phyloP scores from a whole-genome alignment of 768 basidiomycete species.

The Terana coerulea region DNA sequence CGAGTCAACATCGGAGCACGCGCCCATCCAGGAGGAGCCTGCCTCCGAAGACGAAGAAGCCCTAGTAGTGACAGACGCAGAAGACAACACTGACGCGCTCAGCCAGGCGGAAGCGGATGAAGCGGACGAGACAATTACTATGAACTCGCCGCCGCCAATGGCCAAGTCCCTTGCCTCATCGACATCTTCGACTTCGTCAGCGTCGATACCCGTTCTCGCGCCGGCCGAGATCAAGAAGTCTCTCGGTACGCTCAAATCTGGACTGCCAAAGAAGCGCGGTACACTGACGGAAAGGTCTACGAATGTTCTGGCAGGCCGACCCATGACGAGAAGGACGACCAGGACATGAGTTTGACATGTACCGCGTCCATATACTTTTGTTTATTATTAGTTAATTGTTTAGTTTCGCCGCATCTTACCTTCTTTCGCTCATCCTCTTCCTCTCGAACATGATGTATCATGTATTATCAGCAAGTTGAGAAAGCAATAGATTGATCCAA shows the following conservation, averaged over 20 bases:
- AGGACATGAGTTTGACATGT: constrained; percentile 5
- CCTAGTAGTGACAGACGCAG: constrained; percentile 12
- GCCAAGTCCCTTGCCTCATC: constrained; percentile 35
- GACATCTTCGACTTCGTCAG: constrained; percentile 33
- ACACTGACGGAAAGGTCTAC: constrained; percentile 33
- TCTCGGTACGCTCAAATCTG: constrained; percentile 14
- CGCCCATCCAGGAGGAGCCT: constrained; percentile 35
- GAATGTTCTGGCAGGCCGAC: constrained; percentile 23
- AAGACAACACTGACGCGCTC: constrained; percentile 19
- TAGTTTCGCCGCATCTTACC: too few species aligned
- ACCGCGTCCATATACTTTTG: background rate
- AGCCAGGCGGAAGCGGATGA: constrained; percentile 21
- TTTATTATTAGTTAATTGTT: constrained; percentile 15
- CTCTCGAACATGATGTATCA: too few species aligned
- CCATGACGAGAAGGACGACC: background rate
- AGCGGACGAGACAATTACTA: constrained; percentile 18
- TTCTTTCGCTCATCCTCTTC: too few species aligned
- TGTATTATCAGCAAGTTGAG: too few species aligned
- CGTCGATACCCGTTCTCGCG: constrained; percentile 12
- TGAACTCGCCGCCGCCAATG: constrained; percentile 6
- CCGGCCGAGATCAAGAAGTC: constrained; percentile 17
- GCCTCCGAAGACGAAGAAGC: constrained; percentile 26
- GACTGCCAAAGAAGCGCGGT: constrained; percentile 21
- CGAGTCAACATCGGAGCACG: constrained; percentile 18
- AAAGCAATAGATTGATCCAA: too few species aligned